A percentile compares a stretch with the other conserved stretches of the same genome.
These are phyloP conservation scores for Globisporangium ultimum DNA, from an alignment of 352 stramenopile species.

Conservation along the genomic window DNA sequence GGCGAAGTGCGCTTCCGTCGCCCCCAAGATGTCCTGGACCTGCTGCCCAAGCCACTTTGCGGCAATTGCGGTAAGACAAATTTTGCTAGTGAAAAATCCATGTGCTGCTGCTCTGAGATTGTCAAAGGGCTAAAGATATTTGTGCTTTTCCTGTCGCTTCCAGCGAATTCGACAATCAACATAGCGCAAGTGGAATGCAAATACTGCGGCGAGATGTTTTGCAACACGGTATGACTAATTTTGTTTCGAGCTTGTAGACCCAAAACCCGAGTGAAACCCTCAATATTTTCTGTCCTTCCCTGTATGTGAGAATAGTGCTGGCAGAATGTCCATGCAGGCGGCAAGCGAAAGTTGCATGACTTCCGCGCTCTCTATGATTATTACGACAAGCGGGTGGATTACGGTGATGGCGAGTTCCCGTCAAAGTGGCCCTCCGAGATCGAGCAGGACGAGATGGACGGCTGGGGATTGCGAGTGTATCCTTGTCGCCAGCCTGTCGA, in stretches of 20 bases:
- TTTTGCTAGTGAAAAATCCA: not conserved
- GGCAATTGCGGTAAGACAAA: conserved; percentile 78
- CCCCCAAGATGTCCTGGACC: conserved; percentile 90
- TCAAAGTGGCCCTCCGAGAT: conserved; percentile 89
- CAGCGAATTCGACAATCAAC: conserved; percentile 16
- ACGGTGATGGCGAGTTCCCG: conserved; percentile 88
- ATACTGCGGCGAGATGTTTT: conserved; percentile 90
- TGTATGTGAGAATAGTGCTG: conserved; percentile 58
- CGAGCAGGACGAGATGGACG: conserved; percentile 82
- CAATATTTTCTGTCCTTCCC: conserved; percentile 1
- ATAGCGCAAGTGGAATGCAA: conserved; percentile 83
- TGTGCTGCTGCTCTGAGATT: not conserved
- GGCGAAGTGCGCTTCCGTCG: conserved; percentile 89
- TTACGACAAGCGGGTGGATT: conserved; percentile 90
- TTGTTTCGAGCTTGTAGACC: not conserved
- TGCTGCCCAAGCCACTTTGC: conserved; percentile 85
- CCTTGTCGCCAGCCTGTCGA: conserved; percentile 42
- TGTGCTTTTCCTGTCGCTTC: not conserved
- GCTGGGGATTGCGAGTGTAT: conserved; percentile 67
- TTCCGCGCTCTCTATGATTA: conserved; percentile 91
- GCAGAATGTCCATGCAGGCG: conserved; percentile 82
- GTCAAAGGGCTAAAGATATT: not conserved
- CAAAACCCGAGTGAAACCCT: not conserved
- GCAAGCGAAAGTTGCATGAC: conserved; percentile 66
- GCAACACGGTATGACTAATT: conserved; percentile 43